These are phyloP conservation scores for Vitis hybrid DNA, from an alignment of 177 flowering plant species.

Conservation along the genomic window DNA sequence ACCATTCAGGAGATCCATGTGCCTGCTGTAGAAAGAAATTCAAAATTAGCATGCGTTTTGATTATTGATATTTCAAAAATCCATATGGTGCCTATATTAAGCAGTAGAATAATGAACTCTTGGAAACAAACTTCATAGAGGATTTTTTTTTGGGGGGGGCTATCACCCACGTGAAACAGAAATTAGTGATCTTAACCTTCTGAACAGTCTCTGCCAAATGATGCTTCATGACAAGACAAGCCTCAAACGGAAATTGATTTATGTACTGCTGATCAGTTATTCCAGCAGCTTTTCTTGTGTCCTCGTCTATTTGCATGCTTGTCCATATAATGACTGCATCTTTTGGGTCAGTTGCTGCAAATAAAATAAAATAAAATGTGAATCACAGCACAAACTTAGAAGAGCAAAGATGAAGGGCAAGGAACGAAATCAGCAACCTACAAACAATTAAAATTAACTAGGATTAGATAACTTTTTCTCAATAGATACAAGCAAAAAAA, in stretches of 20 bases:
- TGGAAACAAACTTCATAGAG: not conserved
- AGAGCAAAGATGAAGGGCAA: not conserved
- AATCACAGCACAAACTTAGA: not conserved
- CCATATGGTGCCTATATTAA: not conserved
- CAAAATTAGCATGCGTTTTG: not conserved
- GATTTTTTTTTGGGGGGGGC: not conserved
- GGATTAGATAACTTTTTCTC: too few species aligned
- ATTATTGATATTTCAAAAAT: not conserved
- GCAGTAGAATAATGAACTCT: too few species aligned
- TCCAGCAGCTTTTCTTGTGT: conserved; percentile 68
- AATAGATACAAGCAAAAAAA: too few species aligned
- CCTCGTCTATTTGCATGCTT: conserved; percentile 81
- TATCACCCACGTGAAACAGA: conserved; percentile 2
- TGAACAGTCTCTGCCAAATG: conserved; percentile 92
- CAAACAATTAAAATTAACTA: too few species aligned
- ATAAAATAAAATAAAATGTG: conserved; percentile 3
- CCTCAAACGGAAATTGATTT: conserved; percentile 95
- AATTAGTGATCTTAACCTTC: conserved; percentile 46
- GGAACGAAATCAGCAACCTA: not conserved
- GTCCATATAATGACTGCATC: conserved; percentile 98
- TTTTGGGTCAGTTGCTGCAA: conserved; percentile 73
- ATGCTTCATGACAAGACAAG: conserved; percentile 99
- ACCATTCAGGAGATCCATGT: conserved; percentile 79
- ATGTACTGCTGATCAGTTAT: conserved; percentile 72
- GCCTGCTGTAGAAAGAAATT: conserved; percentile 47